Evolutionary conservation across 2,329 filamentous ascomycete species (phyloP).

Genomic region (Fusarium chuoi): DNA sequence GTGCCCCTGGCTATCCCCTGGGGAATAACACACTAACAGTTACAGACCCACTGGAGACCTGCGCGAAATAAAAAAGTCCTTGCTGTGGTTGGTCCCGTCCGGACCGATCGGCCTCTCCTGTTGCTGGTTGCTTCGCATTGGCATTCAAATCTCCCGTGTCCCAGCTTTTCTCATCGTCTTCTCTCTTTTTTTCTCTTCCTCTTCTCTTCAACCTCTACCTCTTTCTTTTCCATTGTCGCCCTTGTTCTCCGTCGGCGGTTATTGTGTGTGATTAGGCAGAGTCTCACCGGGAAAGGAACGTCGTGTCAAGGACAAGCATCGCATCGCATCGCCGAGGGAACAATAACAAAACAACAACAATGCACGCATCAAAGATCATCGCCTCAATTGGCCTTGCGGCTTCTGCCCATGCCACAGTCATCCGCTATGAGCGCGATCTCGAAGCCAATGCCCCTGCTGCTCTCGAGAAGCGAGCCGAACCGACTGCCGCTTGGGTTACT

Average conservation of each 20-base stretch:
- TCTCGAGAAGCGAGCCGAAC: conserved; percentile 45
- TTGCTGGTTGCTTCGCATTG: conserved; percentile 16
- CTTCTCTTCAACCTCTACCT: conserved; percentile 4
- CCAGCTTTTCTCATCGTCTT: conserved; percentile 7
- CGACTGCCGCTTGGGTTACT: conserved; percentile 62
- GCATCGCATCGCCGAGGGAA: background rate
- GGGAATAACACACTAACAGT: conserved; percentile 17
- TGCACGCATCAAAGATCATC: conserved; percentile 48
- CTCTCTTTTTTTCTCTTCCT: background rate
- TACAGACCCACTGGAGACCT: conserved; percentile 12
- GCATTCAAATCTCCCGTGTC: conserved; percentile 23
- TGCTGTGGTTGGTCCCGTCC: conserved; percentile 38
- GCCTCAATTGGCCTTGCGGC: conserved; percentile 47
- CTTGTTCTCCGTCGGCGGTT: conserved; percentile 30
- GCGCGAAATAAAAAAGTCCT: conserved; percentile 38
- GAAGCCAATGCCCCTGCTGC: conserved; percentile 11
- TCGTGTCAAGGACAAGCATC: conserved; percentile 3
- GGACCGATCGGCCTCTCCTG: conserved; percentile 32
- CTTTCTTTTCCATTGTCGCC: conserved; percentile 8
- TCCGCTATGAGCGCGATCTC: conserved; percentile 32
- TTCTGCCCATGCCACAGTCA: conserved; percentile 37
- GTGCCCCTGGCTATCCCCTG: conserved; percentile 30
- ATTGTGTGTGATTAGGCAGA: conserved; percentile 5
- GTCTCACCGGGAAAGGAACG: conserved; percentile 7
- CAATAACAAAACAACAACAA: conserved; percentile 33